Conservation (phyloP, 164 flowering plant genomes). For the Annona cherimola region DNA sequence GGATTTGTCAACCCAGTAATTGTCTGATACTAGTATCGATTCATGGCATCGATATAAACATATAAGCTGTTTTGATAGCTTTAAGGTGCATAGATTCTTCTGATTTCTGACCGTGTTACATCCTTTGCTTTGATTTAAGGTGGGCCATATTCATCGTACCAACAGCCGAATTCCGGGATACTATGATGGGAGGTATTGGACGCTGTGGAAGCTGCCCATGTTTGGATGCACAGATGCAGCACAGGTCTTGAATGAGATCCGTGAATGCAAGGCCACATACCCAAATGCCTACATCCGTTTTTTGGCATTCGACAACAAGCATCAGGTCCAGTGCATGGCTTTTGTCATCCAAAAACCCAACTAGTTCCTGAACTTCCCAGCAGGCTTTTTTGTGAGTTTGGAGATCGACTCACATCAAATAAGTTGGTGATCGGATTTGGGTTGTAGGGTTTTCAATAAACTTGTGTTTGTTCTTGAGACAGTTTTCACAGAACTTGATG, state of each 20-base stretch:
- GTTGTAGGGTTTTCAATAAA: neutral
- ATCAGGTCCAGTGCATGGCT: constrained; percentile 68
- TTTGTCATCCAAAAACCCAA: constrained; percentile 63
- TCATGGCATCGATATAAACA: too few species aligned
- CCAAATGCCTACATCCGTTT: constrained; percentile 71
- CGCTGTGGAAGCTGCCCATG: constrained; percentile 80
- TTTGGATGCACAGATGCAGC: constrained; percentile 62
- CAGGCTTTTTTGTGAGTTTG: too few species aligned
- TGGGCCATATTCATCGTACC: constrained; percentile 42
- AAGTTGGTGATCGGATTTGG: neutral
- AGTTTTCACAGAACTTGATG: neutral
- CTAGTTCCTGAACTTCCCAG: neutral
- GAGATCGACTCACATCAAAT: too few species aligned
- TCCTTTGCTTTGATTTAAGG: constrained; percentile 20
- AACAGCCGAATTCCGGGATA: constrained; percentile 64
- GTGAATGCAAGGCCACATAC: constrained; percentile 55
- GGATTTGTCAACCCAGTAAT: too few species aligned
- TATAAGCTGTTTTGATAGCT: too few species aligned
- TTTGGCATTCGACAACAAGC: constrained; percentile 51
- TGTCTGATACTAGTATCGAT: too few species aligned
- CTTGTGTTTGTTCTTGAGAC: neutral
- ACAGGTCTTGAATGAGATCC: constrained; percentile 55
- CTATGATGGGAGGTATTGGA: constrained; percentile 84
- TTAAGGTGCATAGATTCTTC: neutral
- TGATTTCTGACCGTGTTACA: neutral